Base-by-base conservation (phyloP, 148 eudicot genomes). In the Rhododendron ferrugineum region DNA sequence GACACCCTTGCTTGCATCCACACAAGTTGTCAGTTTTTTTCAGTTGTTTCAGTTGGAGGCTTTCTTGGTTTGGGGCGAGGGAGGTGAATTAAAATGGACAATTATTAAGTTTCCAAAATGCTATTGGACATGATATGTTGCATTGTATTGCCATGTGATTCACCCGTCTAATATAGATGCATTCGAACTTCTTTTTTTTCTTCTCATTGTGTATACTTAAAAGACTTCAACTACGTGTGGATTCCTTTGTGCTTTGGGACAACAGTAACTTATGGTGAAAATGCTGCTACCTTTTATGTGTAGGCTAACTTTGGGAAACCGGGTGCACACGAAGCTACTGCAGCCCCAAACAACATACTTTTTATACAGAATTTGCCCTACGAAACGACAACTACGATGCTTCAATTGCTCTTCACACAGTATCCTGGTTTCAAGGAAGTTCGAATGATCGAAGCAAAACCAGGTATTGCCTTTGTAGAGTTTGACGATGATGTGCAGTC, bases 401-500 rank as follows among this genome's bases (percentile, higher is more conserved):
- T 96, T 81, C 90, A 94, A 87, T 81, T 93, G 89, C 95, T 96
- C 52, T 96, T 96, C 92, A 89, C 89, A 81, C 97, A 95, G 82
- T 96, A 93, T 85, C 98, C 98, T 20, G 99, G 99, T 58, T 96
- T 93, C 86, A 94, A 90, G 85, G 99, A 96, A 93, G 97, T 96
- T 82, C 89, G 99, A 79, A 90, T 94, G 94, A 91, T 95, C 14
- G 98, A 92, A 70, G 97, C 99, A 81, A 96, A 95, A 87, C 99
- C 99, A 42, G 99, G 99, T 83, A 95, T 96, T 54, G 99, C 99
- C 6, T 96, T 96, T 87, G 97, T 96, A 76, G 99, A 96, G 88
- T 96, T 91, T 89, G 96, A 94, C 30, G 92, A 95, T 68, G 99
- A 96, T 76, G 87, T 90, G 37, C 93, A 92, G 78, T 92, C 99